Percentiles rank a stretch among this genome's conserved stretches.
These are phyloP conservation scores for Calonectria ilicicola DNA, from an alignment of 2,329 filamentous ascomycete genomes.

Conservation along the genomic window DNA sequence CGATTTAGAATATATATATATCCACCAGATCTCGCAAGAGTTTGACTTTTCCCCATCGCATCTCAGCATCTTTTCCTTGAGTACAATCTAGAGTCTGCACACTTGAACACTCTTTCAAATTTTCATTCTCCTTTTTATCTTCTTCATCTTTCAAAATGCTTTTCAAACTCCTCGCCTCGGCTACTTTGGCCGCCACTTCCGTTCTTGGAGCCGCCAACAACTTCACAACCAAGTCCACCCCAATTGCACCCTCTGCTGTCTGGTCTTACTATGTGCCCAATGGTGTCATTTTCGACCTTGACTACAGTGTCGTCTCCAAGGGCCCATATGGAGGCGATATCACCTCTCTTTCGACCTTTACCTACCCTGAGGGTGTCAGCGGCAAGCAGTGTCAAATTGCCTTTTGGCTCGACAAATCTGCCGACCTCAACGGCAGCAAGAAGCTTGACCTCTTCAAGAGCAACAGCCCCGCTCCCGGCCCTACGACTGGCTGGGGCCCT, in stretches of 20 bases:
- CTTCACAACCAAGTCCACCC: not conserved
- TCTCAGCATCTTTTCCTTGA: not conserved
- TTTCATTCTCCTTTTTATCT: not conserved
- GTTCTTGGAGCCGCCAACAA: slow-evolving; percentile 35
- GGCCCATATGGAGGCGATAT: slow-evolving; percentile 38
- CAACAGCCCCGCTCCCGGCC: slow-evolving; percentile 34
- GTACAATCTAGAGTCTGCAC: not conserved
- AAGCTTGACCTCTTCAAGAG: slow-evolving; percentile 45
- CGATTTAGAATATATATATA: not conserved
- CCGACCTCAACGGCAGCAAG: slow-evolving; percentile 35
- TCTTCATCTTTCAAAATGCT: slow-evolving; percentile 34
- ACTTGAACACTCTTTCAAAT: not conserved
- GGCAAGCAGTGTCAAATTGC: slow-evolving; percentile 43
- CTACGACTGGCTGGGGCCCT: slow-evolving; percentile 34
- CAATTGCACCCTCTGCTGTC: slow-evolving; percentile 33
- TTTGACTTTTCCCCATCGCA: not conserved
- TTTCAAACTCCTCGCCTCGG: slow-evolving; percentile 32
- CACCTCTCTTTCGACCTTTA: slow-evolving; percentile 45
- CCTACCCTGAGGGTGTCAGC: slow-evolving; percentile 33
- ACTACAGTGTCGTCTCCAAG: slow-evolving; percentile 31
- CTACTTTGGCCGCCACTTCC: slow-evolving; percentile 32
- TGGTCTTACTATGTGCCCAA: slow-evolving; percentile 38
- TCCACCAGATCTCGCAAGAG: not conserved
- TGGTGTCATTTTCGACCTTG: slow-evolving; percentile 35
- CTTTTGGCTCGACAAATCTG: slow-evolving; percentile 38